Percentiles rank a stretch among this genome's conserved stretches.
These are phyloP conservation scores for Carex parvula DNA, from an alignment of 176 grass and related monocot genomes.

Conservation along the genomic window DNA sequence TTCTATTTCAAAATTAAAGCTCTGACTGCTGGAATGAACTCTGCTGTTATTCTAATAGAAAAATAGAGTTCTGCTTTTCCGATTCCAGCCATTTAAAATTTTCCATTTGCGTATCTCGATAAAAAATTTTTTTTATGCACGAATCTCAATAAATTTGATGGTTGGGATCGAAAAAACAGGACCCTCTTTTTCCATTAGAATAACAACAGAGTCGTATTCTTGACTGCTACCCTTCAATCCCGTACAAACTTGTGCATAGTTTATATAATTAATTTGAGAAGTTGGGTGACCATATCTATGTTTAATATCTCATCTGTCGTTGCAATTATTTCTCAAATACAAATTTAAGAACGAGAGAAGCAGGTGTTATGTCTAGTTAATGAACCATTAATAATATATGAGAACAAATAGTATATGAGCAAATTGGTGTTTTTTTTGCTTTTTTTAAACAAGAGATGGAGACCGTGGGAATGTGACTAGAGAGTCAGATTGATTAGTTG, in stretches of 20 bases:
- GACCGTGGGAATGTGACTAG: neutral
- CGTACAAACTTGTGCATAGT: neutral
- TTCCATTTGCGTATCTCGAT: too few relatives aligned
- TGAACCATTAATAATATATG: slow-evolving; percentile 3
- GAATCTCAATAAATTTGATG: too few relatives aligned
- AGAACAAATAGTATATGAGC: neutral
- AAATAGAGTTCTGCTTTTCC: too few relatives aligned
- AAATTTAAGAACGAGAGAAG: neutral
- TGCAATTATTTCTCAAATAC: neutral
- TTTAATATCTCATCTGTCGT: neutral
- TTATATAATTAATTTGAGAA: neutral
- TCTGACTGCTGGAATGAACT: too few relatives aligned
- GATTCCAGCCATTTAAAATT: too few relatives aligned
- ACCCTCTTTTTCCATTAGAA: too few relatives aligned
- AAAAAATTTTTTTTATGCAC: too few relatives aligned
- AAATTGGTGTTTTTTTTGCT: neutral
- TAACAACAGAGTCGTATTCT: too few relatives aligned
- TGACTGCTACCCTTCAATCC: neutral
- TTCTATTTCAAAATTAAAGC: neutral
- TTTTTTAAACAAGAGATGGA: neutral
- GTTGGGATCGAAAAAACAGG: too few relatives aligned
- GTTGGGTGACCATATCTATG: neutral
- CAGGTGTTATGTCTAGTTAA: neutral
- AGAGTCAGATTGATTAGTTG: neutral
- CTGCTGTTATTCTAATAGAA: too few relatives aligned